Conservation (phyloP, 108 stramenopile genomes). For the Heterococcus sp. region DNA sequence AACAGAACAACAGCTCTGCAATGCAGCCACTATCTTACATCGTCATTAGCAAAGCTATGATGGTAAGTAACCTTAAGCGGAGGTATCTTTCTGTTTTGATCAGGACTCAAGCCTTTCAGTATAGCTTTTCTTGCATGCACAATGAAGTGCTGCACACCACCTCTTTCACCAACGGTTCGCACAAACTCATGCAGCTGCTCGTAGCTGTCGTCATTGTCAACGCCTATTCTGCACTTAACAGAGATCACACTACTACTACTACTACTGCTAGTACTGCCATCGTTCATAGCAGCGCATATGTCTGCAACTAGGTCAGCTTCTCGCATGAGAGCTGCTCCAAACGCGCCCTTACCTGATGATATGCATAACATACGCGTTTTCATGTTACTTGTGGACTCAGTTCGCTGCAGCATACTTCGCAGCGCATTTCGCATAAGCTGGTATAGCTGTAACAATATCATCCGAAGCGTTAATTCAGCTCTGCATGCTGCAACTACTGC, state of each 20-base stretch:
- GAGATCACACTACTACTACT: slow-evolving; percentile 80
- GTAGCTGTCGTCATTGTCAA: slow-evolving; percentile 80
- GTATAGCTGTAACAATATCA: not conserved
- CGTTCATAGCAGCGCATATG: slow-evolving; percentile 66
- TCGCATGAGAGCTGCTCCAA: slow-evolving; percentile 96
- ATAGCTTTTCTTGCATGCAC: slow-evolving; percentile 96
- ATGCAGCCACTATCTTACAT: too few relatives aligned
- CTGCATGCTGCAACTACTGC: too few relatives aligned
- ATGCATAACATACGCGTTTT: too few relatives aligned
- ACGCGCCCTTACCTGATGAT: slow-evolving; percentile 88
- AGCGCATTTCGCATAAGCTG: not conserved
- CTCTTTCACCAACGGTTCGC: slow-evolving; percentile 12
- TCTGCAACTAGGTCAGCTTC: slow-evolving; percentile 76
- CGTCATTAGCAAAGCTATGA: too few relatives aligned
- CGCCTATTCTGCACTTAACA: slow-evolving; percentile 93
- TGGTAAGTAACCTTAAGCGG: slow-evolving; percentile 76
- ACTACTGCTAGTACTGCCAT: slow-evolving; percentile 62
- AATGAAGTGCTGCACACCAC: slow-evolving; percentile 68
- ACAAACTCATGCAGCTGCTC: slow-evolving; percentile 73
- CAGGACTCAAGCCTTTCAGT: slow-evolving; percentile 82
- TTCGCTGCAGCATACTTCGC: not conserved
- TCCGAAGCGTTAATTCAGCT: too few relatives aligned
- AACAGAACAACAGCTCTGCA: too few relatives aligned
- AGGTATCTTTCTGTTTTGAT: slow-evolving; percentile 92
- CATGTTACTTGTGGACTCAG: too few relatives aligned